Conservation (phyloP, 768 basidiomycete genomes). For the Lyophyllum atratum region DNA sequence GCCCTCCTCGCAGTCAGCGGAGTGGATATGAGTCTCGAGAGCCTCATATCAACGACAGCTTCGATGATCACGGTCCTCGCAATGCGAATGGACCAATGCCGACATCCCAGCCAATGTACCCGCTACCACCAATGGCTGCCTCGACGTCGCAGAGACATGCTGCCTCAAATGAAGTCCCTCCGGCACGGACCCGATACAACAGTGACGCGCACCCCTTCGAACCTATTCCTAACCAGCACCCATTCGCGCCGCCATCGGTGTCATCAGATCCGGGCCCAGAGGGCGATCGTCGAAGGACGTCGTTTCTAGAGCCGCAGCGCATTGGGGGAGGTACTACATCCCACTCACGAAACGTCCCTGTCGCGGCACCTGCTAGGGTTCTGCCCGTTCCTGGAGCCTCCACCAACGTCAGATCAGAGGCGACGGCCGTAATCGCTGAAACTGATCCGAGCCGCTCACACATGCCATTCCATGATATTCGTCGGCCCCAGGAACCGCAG, state of each 20-base stretch:
- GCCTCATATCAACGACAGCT: background rate
- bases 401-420: background rate
- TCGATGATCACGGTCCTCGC: background rate
- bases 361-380: background rate
- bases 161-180: background rate
- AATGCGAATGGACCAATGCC: background rate
- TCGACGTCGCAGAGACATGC: background rate
- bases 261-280: conserved; percentile 10
- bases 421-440: background rate
- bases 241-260: background rate
- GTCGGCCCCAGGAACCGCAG: conserved; percentile 26
- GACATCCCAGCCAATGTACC: background rate
- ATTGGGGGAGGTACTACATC: background rate
- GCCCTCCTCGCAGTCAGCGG: background rate
- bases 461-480: conserved; percentile 22
- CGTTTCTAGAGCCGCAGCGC: background rate
- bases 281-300: background rate
- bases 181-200: background rate
- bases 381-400: background rate
- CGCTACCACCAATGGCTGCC: background rate
- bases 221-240: background rate
- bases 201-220: background rate
- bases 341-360: background rate
- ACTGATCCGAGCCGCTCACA: conserved; percentile 16
- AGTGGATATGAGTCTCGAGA: conserved; percentile 2